phyloP scores from a whole-genome alignment of 148 eudicot genomes.

The Rhododendron ovatum region DNA sequence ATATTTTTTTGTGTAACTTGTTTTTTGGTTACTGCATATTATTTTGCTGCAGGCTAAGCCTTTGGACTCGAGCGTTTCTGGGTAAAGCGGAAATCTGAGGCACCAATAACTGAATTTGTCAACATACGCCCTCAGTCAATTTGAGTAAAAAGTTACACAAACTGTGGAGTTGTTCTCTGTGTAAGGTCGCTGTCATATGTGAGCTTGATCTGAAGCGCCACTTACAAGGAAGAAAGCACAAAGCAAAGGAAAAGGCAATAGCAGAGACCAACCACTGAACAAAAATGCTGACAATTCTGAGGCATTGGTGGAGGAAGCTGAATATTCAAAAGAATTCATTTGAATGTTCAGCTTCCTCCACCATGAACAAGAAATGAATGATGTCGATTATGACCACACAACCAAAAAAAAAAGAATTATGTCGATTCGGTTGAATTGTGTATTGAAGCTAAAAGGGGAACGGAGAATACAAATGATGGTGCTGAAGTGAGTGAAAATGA shows the following conservation, averaged over 20 bases:
- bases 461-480: not conserved
- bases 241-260: not conserved
- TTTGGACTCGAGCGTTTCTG: too few relatives aligned
- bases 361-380: not conserved
- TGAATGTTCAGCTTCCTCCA: too few relatives aligned
- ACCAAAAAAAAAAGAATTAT: too few relatives aligned
- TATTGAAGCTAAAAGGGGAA: not conserved
- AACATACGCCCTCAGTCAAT: too few relatives aligned
- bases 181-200: not conserved
- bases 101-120: too few relatives aligned
- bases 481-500: not conserved
- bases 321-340: not conserved
- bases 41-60: not conserved
- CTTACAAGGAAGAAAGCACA: not conserved
- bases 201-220: not conserved
- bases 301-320: not conserved
- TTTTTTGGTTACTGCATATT: too few relatives aligned
- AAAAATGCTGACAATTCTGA: not conserved
- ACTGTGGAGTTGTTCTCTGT: not conserved
- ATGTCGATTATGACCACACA: too few relatives aligned
- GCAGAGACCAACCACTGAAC: too few relatives aligned
- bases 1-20: too few relatives aligned
- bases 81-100: too few relatives aligned
- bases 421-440: too few relatives aligned
- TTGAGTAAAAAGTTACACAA: not conserved